These are phyloP conservation scores for Pezicula rhizophila DNA, from an alignment of 2,329 filamentous ascomycete genomes.

Conservation along the genomic window DNA sequence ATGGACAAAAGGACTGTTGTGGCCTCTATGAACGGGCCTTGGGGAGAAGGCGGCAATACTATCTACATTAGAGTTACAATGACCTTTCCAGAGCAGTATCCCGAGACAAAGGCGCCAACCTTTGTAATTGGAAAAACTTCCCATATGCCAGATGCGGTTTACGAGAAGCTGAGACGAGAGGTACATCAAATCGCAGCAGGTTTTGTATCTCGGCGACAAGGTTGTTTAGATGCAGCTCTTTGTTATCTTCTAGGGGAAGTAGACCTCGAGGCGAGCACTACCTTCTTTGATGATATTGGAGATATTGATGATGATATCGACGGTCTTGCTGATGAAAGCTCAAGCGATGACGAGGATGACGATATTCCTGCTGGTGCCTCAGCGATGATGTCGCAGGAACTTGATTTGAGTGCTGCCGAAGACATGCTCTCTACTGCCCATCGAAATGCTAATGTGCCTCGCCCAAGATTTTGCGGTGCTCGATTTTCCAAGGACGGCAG, in stretches of 20 bases:
- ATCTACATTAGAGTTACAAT: slow-evolving; percentile 60
- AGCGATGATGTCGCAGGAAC: slow-evolving; percentile 56
- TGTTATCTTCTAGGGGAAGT: slow-evolving; percentile 59
- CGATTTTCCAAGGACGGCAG: slow-evolving; percentile 57
- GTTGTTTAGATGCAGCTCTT: slow-evolving; percentile 56
- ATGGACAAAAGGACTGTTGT: slow-evolving; percentile 54
- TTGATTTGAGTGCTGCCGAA: slow-evolving; percentile 46
- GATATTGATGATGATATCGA: slow-evolving; percentile 55
- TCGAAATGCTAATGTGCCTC: slow-evolving; percentile 45
- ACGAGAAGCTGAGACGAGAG: slow-evolving; percentile 47
- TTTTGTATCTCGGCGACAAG: slow-evolving; percentile 51
- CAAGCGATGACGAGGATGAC: slow-evolving; percentile 72
- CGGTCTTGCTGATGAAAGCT: slow-evolving; percentile 66
- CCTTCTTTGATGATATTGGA: slow-evolving; percentile 49
- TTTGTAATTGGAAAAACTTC: slow-evolving; percentile 57
- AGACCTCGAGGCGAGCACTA: slow-evolving; percentile 53
- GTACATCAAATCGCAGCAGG: slow-evolving; percentile 49
- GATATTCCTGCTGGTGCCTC: slow-evolving; percentile 28
- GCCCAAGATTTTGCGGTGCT: slow-evolving; percentile 53
- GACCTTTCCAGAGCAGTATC: slow-evolving; percentile 53
- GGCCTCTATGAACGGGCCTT: slow-evolving; percentile 59
- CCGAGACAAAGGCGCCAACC: slow-evolving; percentile 49
- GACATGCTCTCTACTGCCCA: slow-evolving; percentile 46
- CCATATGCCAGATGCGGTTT: slow-evolving; percentile 51
- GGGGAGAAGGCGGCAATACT: slow-evolving; percentile 49